A percentile compares a stretch with the other conserved stretches of the same genome.
These are phyloP conservation scores for Penicillium thymicola DNA, from an alignment of 2,329 filamentous ascomycete genomes.

Conservation along the genomic window DNA sequence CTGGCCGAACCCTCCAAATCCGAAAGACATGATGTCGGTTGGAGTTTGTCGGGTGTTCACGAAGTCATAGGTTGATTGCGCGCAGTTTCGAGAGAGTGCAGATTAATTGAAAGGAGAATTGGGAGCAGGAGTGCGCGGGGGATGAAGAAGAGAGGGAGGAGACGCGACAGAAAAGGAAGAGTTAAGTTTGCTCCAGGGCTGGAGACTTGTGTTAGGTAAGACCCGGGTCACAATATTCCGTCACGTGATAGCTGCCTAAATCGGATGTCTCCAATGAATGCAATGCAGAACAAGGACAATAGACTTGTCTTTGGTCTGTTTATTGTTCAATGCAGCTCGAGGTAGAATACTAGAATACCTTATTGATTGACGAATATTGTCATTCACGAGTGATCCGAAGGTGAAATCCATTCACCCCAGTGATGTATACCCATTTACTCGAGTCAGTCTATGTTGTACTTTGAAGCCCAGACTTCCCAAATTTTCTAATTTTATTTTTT, in stretches of 20 bases:
- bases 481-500: neutral
- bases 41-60: constrained; percentile 22
- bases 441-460: neutral
- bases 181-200: constrained; percentile 16
- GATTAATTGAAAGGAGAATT: constrained; percentile 1
- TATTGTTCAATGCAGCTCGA: neutral
- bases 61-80: constrained; percentile 30
- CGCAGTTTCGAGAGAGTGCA: constrained; percentile 1
- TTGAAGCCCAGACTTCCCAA: no score
- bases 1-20: constrained; percentile 59
- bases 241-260: constrained; percentile 23
- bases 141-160: constrained; percentile 20
- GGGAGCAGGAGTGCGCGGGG: constrained; percentile 13
- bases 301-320: neutral
- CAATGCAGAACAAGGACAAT: neutral
- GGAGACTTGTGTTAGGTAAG: constrained; percentile 19
- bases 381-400: neutral
- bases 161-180: constrained; percentile 25
- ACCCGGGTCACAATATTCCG: constrained; percentile 16
- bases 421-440: neutral
- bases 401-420: neutral
- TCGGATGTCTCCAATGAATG: constrained; percentile 3
- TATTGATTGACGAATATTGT: neutral
- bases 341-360: neutral
- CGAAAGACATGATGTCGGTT: constrained; percentile 40